These are phyloP conservation scores for Globisporangium parvum DNA, from an alignment of 352 stramenopile species.

Conservation along the genomic window DNA sequence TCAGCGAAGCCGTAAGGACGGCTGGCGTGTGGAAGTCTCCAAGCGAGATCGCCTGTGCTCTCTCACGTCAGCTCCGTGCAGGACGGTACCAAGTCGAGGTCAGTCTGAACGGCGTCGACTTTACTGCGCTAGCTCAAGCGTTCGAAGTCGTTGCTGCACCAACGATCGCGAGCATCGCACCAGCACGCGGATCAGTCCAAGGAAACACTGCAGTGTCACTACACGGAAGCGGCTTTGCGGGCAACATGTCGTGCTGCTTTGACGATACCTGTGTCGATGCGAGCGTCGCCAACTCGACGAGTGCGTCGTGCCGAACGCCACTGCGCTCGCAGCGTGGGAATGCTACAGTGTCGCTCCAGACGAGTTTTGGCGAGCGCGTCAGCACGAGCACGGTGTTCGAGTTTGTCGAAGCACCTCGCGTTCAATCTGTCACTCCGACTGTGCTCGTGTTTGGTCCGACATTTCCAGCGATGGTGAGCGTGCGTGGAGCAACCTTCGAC, in stretches of 20 bases:
- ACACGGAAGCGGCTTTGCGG: constrained; percentile 16
- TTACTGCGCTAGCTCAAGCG: constrained; percentile 4
- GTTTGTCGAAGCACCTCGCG: constrained; percentile 12
- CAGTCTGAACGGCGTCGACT: constrained; percentile 20
- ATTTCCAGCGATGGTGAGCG: constrained; percentile 14
- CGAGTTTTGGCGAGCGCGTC: constrained; percentile 9
- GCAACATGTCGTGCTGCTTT: constrained; percentile 43
- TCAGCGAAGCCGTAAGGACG: constrained; percentile 2
- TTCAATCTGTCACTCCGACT: constrained; percentile 17
- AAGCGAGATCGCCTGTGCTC: constrained; percentile 19
- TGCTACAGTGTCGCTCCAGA: constrained; percentile 14
- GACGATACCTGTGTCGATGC: constrained; percentile 23
- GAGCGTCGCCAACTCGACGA: constrained; percentile 13
- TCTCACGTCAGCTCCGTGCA: constrained; percentile 4
- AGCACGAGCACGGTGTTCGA: constrained; percentile 17
- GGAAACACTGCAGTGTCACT: constrained; percentile 26
- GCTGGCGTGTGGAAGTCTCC: constrained; percentile 23
- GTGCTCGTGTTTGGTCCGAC: constrained; percentile 23
- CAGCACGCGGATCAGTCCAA: constrained; percentile 12
- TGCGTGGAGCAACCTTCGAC: constrained; percentile 24
- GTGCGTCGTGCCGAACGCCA: constrained; percentile 18
- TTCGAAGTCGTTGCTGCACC: constrained; percentile 24
- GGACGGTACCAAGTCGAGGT: constrained; percentile 23
- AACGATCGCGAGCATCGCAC: constrained; percentile 15
- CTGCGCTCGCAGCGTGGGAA: constrained; percentile 8